These are phyloP conservation scores for Fusarium denticulatum DNA, from an alignment of 2,329 filamentous ascomycete genomes.

Conservation along the genomic window DNA sequence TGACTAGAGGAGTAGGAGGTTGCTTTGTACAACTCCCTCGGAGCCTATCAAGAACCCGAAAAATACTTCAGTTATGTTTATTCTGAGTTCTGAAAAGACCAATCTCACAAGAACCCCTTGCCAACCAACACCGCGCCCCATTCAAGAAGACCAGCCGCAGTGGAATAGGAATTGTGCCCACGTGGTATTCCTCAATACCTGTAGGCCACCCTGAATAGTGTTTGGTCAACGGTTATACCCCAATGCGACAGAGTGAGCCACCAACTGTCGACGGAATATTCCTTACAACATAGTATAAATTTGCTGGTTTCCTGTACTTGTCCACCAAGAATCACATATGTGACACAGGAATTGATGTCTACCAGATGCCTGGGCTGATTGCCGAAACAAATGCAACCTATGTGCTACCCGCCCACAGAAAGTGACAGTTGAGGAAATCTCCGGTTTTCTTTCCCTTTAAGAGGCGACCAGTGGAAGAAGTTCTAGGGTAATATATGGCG, in stretches of 20 bases:
- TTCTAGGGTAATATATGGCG: constrained; percentile 11
- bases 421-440: constrained; percentile 10
- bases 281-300: background rate
- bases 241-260: background rate
- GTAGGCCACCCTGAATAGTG: background rate
- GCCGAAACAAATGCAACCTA: constrained; percentile 2
- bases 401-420: constrained; percentile 3
- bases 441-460: background rate
- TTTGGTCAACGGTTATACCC: background rate
- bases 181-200: background rate
- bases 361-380: background rate
- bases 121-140: background rate
- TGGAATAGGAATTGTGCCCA: background rate
- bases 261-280: background rate
- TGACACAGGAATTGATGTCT: background rate
- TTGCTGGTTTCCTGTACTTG: background rate
- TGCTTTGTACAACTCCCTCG: constrained; percentile 1
- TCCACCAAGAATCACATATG: background rate
- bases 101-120: background rate
- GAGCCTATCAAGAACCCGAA: constrained; percentile 26
- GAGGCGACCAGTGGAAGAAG: background rate
- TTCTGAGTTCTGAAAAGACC: background rate
- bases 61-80: background rate
- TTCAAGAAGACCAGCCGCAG: background rate
- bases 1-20: background rate